Base-by-base conservation (phyloP, 225 moss, liverwort and hornwort species). In the Thuidium tamariscinum region DNA sequence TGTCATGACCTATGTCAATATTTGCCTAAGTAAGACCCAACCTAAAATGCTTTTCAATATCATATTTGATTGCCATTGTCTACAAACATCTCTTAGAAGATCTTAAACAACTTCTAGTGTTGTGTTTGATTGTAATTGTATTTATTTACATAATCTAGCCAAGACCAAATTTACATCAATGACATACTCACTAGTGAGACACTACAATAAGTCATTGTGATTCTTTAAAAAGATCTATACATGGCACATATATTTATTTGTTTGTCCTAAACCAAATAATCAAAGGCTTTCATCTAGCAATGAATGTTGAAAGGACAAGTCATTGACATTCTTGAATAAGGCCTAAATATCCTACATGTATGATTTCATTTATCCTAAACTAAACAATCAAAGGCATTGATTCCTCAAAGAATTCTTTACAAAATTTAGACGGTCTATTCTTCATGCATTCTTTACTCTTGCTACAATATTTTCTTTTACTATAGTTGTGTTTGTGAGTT, bases 331-430 rank as follows among this genome's bases (percentile, higher is more conserved):
- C 5, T 42, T 11, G 3, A 48, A 27, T 41, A 46, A 73, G 19
- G 11, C 12, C 0, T 46, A 0, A 3, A 30, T 73, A 48, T 1
- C 0, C 0, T 9, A 19, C 7, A 46, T 30, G 30, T 2, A 46
- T 73, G n/a, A 48, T 19, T 46, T 1, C 32, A 2, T 73, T 48
- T 30, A 48, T 73, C 2, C 11, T 32, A 12, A 49, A 32, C 13
- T 8, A 51, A 51, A 51, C 13, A 51, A 32, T 74, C 51, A 74
- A 34, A 74, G 32, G 34, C 8, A 49, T 71, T 51, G 5, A 51
- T 51, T 2, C 5, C 1, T 19, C 5, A 22, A 3, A 51, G 2
- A 34, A 21, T 74, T 20, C 0, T 34, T 3, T 34, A 14, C 2
- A 0, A 34, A 74, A 46, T 34, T 12, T 51, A 32, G 18, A 30